These are phyloP conservation scores for Euclidium syriacum DNA, from an alignment of 345 rosid genomes.

Conservation along the genomic window DNA sequence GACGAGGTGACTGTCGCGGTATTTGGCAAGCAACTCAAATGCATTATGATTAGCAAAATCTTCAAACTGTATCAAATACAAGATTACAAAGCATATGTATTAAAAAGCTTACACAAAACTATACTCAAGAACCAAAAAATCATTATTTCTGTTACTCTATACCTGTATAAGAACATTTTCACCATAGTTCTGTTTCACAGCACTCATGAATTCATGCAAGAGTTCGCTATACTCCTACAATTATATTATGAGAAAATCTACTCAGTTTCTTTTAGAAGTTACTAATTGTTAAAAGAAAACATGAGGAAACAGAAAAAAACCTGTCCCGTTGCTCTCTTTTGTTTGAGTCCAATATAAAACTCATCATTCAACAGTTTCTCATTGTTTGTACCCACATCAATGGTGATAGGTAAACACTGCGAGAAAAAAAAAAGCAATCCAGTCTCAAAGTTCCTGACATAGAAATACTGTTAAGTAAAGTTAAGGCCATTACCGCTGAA, in stretches of 20 bases:
- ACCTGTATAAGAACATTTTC: constrained; percentile 91
- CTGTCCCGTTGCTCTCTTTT: constrained; percentile 77
- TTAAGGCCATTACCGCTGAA: constrained; percentile 44
- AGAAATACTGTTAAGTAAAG: not conserved
- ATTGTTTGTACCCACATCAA: constrained; percentile 94
- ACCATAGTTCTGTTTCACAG: constrained; percentile 89
- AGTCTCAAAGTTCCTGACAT: not conserved
- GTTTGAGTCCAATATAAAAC: constrained; percentile 80
- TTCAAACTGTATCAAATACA: constrained; percentile 58
- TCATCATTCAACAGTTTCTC: constrained; percentile 74
- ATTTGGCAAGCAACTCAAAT: constrained; percentile 69
- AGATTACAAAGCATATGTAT: not conserved
- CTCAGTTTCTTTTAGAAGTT: not conserved
- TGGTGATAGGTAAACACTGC: constrained; percentile 81
- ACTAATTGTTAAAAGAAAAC: not conserved
- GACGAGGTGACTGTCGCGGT: constrained; percentile 75
- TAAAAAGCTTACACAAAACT: not conserved
- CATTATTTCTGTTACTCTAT: not conserved
- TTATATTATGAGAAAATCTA: not conserved
- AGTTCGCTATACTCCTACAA: constrained; percentile 74
- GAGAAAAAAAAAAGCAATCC: not conserved
- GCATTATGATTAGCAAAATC: constrained; percentile 99
- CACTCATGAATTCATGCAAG: constrained; percentile 79
- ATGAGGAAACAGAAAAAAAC: constrained; percentile 21
- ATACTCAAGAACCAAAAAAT: not conserved